Conservation (phyloP, 495 filamentous ascomycete species). For the Thozetella sp. region DNA sequence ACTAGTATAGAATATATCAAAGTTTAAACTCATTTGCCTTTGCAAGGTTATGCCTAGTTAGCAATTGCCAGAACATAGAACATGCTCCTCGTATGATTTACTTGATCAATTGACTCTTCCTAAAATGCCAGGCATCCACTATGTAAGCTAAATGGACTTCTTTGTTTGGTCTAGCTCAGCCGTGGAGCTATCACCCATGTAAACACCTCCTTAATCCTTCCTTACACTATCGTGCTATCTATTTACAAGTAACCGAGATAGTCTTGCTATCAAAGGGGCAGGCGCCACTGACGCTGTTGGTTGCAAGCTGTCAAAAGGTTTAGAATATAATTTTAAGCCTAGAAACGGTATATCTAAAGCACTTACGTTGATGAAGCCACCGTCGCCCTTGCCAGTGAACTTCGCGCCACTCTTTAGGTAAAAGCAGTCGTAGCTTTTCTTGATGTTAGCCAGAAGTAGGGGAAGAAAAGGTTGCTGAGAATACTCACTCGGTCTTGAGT, state of each 20-base stretch:
- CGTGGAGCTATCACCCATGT: too few relatives aligned
- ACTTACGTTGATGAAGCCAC: slow-evolving; percentile 1
- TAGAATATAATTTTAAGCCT: not conserved
- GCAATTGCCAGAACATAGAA: too few relatives aligned
- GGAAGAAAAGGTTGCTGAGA: not conserved
- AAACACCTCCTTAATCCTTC: too few relatives aligned
- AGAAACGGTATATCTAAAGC: not conserved
- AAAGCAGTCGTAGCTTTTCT: not conserved
- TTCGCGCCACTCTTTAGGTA: not conserved
- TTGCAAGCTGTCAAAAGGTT: not conserved
- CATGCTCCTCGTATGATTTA: too few relatives aligned
- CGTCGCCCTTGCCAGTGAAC: slow-evolving; percentile 1
- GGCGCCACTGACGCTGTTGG: not conserved
- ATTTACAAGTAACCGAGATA: not conserved
- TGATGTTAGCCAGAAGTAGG: not conserved
- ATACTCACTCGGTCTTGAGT: not conserved
- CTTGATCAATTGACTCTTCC: too few relatives aligned
- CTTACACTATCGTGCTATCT: not conserved
- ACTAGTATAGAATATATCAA: too few relatives aligned
- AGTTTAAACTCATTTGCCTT: too few relatives aligned
- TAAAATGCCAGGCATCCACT: too few relatives aligned
- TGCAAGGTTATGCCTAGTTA: too few relatives aligned
- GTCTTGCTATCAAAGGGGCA: not conserved
- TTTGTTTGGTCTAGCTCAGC: too few relatives aligned
- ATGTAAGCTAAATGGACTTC: too few relatives aligned